phyloP scores from a whole-genome alignment of 768 basidiomycete genomes.

The Dioszegia crocea region DNA sequence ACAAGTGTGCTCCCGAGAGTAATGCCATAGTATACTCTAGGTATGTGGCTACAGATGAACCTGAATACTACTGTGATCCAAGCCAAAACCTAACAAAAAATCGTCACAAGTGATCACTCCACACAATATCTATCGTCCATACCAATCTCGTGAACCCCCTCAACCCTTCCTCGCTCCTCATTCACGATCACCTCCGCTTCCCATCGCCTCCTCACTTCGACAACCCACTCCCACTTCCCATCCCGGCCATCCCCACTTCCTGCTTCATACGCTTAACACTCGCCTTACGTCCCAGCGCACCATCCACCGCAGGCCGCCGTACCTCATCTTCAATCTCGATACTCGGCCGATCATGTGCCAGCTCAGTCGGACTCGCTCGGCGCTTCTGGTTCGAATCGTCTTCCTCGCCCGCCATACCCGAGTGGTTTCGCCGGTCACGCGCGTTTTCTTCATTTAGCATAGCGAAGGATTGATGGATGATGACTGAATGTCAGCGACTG shows the following conservation, averaged over 20 bases:
- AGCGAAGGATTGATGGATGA: slow-evolving; percentile 40
- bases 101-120: too few species aligned
- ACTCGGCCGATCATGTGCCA: slow-evolving; percentile 11
- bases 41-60: too few species aligned
- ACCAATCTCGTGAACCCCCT: too few species aligned
- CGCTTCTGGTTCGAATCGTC: slow-evolving; percentile 40
- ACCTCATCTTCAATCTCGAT: not conserved
- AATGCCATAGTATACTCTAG: too few species aligned
- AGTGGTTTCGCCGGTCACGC: slow-evolving; percentile 1
- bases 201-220: too few species aligned
- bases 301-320: slow-evolving; percentile 3
- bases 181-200: too few species aligned
- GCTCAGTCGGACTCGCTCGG: slow-evolving; percentile 40
- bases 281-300: slow-evolving; percentile 18
- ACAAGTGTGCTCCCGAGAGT: too few species aligned
- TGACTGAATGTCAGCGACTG: slow-evolving; percentile 23
- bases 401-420: slow-evolving; percentile 11
- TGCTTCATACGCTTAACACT: slow-evolving; percentile 43
- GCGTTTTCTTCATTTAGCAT: slow-evolving; percentile 38
- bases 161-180: too few species aligned
- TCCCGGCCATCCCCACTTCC: not conserved
- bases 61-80: too few species aligned
- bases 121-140: too few species aligned
- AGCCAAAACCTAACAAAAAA: too few species aligned
- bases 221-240: not conserved